Percentiles rank a stretch among this genome's conserved stretches.
These are phyloP conservation scores for Ottelia alismoides DNA, from an alignment of 106 monocot species.

Conservation along the genomic window DNA sequence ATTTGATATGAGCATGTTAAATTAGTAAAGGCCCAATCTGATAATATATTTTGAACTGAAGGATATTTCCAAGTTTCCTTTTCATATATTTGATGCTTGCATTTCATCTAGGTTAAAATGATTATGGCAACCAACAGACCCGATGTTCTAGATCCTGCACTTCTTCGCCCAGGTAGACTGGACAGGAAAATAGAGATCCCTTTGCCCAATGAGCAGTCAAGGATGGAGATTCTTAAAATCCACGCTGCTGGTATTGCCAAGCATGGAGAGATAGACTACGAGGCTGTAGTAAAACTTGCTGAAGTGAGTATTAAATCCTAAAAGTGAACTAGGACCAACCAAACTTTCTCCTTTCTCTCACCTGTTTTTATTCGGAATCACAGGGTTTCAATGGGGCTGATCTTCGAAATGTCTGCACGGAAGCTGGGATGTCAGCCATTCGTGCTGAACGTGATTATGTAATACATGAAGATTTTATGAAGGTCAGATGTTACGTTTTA, in stretches of 20 bases:
- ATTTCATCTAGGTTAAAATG: conserved; percentile 99
- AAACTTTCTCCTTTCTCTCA: too few relatives aligned
- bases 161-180: conserved; percentile 80
- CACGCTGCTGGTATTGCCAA: conserved; percentile 95
- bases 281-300: conserved; percentile 86
- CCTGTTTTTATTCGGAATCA: not conserved
- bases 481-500: conserved; percentile 36
- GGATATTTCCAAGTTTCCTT: too few relatives aligned
- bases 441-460: conserved; percentile 96
- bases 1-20: too few relatives aligned
- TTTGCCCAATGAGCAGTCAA: conserved; percentile 87
- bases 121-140: conserved; percentile 98
- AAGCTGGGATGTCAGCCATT: conserved; percentile 95
- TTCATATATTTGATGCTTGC: too few relatives aligned
- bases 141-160: conserved; percentile 91
- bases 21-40: too few relatives aligned
- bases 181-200: conserved; percentile 98
- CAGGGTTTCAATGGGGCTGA: conserved; percentile 98
- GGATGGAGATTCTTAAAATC: conserved; percentile 96
- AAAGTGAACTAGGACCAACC: too few relatives aligned
- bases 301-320: conserved; percentile 67
- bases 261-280: conserved; percentile 94
- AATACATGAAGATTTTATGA: conserved; percentile 97
- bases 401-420: conserved; percentile 92
- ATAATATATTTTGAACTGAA: too few relatives aligned